These are phyloP conservation scores for Rossbeevera mucosa DNA, from an alignment of 768 basidiomycete genomes.

Conservation along the genomic window DNA sequence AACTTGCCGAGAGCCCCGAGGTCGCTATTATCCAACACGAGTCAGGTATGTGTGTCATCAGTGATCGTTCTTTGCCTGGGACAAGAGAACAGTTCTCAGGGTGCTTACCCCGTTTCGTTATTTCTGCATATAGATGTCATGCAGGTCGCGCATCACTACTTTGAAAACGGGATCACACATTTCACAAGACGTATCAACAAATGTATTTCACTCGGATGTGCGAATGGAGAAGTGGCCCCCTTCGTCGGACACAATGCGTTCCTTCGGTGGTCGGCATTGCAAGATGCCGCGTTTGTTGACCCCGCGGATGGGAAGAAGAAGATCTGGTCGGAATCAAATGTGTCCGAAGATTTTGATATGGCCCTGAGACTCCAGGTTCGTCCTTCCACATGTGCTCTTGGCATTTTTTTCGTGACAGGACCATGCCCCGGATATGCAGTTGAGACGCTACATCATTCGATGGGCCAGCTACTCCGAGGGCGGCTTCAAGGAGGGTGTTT, in stretches of 20 bases:
- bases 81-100: background rate
- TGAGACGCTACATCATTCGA: slow-evolving; percentile 29
- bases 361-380: slow-evolving; percentile 48
- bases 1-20: slow-evolving; percentile 53
- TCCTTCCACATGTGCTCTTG: background rate
- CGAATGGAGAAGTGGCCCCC: slow-evolving; percentile 73
- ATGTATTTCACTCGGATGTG: slow-evolving; percentile 71
- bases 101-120: background rate
- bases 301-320: slow-evolving; percentile 52
- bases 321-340: slow-evolving; percentile 65
- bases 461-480: slow-evolving; percentile 87
- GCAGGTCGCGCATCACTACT: slow-evolving; percentile 87
- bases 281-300: slow-evolving; percentile 79
- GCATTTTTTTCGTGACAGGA: background rate
- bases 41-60: slow-evolving; percentile 49
- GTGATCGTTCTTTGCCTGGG: slow-evolving; percentile 19
- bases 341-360: slow-evolving; percentile 72
- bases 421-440: slow-evolving; percentile 2
- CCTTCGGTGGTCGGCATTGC: slow-evolving; percentile 83
- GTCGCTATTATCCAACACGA: slow-evolving; percentile 91
- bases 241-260: slow-evolving; percentile 90
- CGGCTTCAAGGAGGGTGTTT: slow-evolving; percentile 93
- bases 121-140: slow-evolving; percentile 57
- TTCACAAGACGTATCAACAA: slow-evolving; percentile 88
- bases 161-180: slow-evolving; percentile 86